These are phyloP conservation scores for Aspergillus sp. DNA, from an alignment of 2,329 filamentous ascomycete species.

Conservation along the genomic window DNA sequence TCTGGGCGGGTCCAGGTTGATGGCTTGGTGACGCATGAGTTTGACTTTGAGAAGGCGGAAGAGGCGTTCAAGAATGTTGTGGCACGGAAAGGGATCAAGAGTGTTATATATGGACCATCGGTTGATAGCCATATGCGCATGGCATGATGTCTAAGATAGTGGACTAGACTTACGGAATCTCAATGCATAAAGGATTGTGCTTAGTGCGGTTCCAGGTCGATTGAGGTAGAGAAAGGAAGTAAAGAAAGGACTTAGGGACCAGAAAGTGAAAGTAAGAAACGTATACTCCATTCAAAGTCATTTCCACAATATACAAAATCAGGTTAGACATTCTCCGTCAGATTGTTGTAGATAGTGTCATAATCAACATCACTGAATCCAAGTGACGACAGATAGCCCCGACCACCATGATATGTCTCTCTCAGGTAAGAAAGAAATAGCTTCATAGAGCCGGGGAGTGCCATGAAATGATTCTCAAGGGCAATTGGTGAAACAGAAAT, in stretches of 20 bases:
- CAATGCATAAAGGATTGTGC: too few relatives aligned
- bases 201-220: too few relatives aligned
- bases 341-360: background rate
- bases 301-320: too few relatives aligned
- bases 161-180: too few relatives aligned
- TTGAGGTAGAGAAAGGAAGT: too few relatives aligned
- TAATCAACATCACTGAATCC: background rate
- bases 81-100: conserved; percentile 62
- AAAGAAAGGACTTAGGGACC: too few relatives aligned
- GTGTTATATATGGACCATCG: conserved; percentile 38
- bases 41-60: conserved; percentile 74
- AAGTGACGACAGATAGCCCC: background rate
- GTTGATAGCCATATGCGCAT: background rate
- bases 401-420: background rate
- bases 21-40: conserved; percentile 72
- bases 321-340: background rate
- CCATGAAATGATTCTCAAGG: background rate
- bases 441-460: background rate
- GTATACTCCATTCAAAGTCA: too few relatives aligned
- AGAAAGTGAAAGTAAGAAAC: too few relatives aligned
- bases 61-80: conserved; percentile 81
- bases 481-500: background rate
- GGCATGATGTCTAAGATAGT: background rate
- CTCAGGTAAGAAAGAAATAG: background rate
- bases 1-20: conserved; percentile 69